phyloP scores from a whole-genome alignment of 192 early-diverging fungal genomes.

The Coemansia sp. region DNA sequence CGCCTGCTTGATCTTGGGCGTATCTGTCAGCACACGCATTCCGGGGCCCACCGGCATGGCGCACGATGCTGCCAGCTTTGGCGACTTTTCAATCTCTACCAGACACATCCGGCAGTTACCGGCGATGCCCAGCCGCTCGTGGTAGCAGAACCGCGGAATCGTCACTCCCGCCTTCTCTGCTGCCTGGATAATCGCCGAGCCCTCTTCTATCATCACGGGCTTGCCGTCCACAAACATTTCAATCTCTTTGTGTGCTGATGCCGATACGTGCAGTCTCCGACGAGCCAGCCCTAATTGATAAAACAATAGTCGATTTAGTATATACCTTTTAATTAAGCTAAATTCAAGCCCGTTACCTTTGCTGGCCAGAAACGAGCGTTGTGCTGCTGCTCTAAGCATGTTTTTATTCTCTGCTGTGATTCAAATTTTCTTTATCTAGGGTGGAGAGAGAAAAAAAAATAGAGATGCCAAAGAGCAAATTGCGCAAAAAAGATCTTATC shows the following conservation, averaged over 20 bases:
- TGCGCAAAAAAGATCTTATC: constrained; percentile 4
- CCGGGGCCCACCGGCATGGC: constrained; percentile 96
- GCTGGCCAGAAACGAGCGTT: constrained; percentile 1
- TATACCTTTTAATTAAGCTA: not conserved
- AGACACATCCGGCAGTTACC: constrained; percentile 99
- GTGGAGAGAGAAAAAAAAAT: constrained; percentile 3
- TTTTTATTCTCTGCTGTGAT: constrained; percentile 1
- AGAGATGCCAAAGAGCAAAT: not conserved
- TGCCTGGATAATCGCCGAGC: constrained; percentile 95
- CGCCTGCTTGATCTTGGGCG: constrained; percentile 92
- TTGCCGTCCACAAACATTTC: constrained; percentile 91
- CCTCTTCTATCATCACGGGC: constrained; percentile 84
- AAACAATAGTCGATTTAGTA: not conserved
- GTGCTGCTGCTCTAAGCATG: constrained; percentile 9
- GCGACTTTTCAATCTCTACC: constrained; percentile 94
- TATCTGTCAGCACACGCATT: constrained; percentile 96
- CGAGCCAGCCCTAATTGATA: constrained; percentile 3
- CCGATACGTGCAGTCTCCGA: constrained; percentile 14
- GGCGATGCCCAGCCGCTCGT: constrained; percentile 91
- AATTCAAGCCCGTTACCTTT: constrained; percentile 8
- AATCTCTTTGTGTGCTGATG: constrained; percentile 56
- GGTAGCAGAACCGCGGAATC: constrained; percentile 70
- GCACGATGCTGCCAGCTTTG: constrained; percentile 95
- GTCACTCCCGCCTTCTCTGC: constrained; percentile 92
- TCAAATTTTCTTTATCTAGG: not conserved